Percentiles rank a stretch among this genome's conserved stretches.
These are phyloP conservation scores for Hyphopichia burtonii DNA, from an alignment of 1,139 yeast genomes.

Conservation along the genomic window DNA sequence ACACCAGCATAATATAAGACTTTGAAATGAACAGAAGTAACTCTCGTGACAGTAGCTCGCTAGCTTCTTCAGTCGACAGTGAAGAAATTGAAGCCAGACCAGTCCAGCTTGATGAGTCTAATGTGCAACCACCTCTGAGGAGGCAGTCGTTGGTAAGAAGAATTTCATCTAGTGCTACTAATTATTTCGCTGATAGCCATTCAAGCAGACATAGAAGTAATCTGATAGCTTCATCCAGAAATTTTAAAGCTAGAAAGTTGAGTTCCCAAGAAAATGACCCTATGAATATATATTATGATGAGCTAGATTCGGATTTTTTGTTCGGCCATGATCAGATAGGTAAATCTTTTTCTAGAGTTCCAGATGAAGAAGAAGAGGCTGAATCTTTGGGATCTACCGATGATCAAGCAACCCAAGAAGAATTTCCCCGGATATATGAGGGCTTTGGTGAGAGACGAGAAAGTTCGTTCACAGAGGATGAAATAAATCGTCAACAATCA, in stretches of 20 bases:
- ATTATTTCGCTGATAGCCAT: constrained; percentile 7
- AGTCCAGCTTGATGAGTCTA: constrained; percentile 5
- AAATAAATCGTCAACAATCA: neutral
- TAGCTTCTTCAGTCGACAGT: neutral
- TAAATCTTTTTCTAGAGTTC: constrained; percentile 4
- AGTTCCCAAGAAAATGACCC: neutral
- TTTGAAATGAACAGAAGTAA: neutral
- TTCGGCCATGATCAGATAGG: constrained; percentile 2
- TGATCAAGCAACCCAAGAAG: constrained; percentile 6
- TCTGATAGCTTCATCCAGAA: neutral
- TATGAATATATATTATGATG: constrained; percentile 4
- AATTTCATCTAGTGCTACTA: constrained; percentile 13
- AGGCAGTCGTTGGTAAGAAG: constrained; percentile 10
- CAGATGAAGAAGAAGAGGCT: constrained; percentile 4
- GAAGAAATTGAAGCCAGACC: constrained; percentile 3
- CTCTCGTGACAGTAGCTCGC: neutral
- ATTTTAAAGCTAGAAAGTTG: neutral
- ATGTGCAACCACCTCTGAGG: neutral
- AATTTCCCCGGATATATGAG: constrained; percentile 8
- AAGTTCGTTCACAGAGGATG: neutral
- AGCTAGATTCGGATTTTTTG: constrained; percentile 1
- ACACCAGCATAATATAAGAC: no score
- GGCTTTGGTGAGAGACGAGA: constrained; percentile 1
- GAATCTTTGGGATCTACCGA: neutral
- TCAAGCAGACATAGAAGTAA: neutral